Base-by-base conservation (phyloP, 2,329 filamentous ascomycete species). In the Aureobasidium subglaciale region DNA sequence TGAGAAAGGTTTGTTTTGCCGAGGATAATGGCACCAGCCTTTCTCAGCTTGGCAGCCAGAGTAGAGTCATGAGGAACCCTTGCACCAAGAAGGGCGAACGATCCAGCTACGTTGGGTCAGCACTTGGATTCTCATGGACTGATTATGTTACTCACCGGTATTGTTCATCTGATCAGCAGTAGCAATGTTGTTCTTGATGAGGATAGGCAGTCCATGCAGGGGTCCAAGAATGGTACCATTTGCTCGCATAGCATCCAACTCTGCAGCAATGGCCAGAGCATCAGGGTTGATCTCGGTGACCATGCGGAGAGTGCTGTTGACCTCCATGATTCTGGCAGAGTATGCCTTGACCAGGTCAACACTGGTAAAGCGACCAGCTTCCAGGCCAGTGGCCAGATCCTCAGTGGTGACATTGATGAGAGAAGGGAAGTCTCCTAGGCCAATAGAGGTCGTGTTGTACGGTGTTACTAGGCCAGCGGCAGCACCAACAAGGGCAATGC, bases 181-280 rank as follows among this genome's bases (percentile, higher is more conserved):
- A 13, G 78, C 83, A 46, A 87, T 85, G 63, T 84, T 85, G 68
- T 85, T 80, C 66, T 87, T 87, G 69, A 87, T 73, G 5, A 86
- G 68, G 22, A 87, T 78, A 0, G 84, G 84, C 4, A 87, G 75
- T 5, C 84, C 84, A 63, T 87, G 82, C 0, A 86, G 71, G 2
- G 81, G 80, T 0, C 79, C 76, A 49, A 76, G 65, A 16, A 72
- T 58, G 7, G 66, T 75, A 0, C 78, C 78, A 61, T 69, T 71
- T 18, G 67, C 67, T 16, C 80, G 71, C 62, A 80, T 73, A 11
- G 65, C 48, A 54, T 60, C 59, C 24, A 58, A 27, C 13, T 57
- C 37, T 18, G 48, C 55, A 25, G 59, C 59, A 46, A 60, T 53
- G 5, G 48, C 42, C 22, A 60, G 15, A 18, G 78, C 78, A 67